These are phyloP conservation scores for Sugiyamaella pinicola DNA, from an alignment of 1,139 yeast genomes.

Conservation along the genomic window DNA sequence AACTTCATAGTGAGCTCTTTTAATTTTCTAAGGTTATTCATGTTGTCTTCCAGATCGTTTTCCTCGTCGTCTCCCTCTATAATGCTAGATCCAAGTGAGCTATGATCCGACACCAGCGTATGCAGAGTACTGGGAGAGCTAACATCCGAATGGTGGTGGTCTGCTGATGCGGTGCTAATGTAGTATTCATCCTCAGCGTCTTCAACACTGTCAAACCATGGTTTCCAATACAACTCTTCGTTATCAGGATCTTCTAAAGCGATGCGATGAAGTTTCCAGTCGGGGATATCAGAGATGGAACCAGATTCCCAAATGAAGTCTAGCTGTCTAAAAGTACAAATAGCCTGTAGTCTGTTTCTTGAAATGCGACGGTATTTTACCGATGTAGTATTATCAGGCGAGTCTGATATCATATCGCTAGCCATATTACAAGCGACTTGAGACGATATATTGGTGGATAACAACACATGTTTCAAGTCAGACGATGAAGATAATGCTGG, in stretches of 20 bases:
- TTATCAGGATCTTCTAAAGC: slow-evolving; percentile 35
- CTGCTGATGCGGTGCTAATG: slow-evolving; percentile 15
- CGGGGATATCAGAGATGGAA: slow-evolving; percentile 27
- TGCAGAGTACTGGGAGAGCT: background rate
- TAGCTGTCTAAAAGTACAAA: slow-evolving; percentile 26
- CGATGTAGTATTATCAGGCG: background rate
- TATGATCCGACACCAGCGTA: slow-evolving; percentile 6
- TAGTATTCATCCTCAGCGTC: slow-evolving; percentile 34
- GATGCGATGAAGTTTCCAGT: slow-evolving; percentile 32
- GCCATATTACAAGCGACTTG: slow-evolving; percentile 14
- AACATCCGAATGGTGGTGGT: slow-evolving; percentile 1
- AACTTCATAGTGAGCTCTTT: slow-evolving; percentile 11
- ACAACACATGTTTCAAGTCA: background rate
- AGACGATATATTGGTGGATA: slow-evolving; percentile 13
- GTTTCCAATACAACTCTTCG: slow-evolving; percentile 37
- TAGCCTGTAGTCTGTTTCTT: slow-evolving; percentile 31
- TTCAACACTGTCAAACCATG: slow-evolving; percentile 30
- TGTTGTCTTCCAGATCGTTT: background rate
- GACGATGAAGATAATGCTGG: background rate
- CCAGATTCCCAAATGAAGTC: slow-evolving; percentile 36
- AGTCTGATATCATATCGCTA: background rate
- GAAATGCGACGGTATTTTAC: slow-evolving; percentile 29
- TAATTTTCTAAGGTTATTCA: slow-evolving; percentile 6
- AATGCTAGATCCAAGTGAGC: slow-evolving; percentile 14
- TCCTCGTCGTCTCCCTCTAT: slow-evolving; percentile 15